A percentile compares a stretch with the other conserved stretches of the same genome.
Conservation (phyloP, 352 stramenopile species). For the Phytopythium montanum region DNA sequence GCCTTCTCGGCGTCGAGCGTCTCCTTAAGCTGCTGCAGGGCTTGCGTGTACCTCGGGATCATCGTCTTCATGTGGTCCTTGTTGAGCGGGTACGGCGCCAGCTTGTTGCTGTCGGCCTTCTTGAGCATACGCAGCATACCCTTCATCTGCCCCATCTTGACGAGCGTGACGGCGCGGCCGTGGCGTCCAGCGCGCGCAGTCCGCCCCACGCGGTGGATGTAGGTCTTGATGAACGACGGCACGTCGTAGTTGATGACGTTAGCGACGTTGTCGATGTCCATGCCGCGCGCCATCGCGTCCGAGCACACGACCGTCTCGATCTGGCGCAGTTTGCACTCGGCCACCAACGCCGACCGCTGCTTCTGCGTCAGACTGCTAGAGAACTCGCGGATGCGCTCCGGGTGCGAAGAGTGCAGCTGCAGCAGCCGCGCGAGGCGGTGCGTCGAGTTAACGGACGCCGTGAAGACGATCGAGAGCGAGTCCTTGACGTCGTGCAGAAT, state of each 20-base stretch:
- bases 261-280: constrained; percentile 90
- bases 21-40: constrained; percentile 70
- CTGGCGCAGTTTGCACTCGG: constrained; percentile 63
- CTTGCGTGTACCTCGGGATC: constrained; percentile 63
- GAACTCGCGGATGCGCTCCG: constrained; percentile 69
- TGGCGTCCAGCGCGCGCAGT: constrained; percentile 78
- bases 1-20: constrained; percentile 75
- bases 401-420: constrained; percentile 76
- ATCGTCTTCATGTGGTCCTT: constrained; percentile 79
- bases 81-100: constrained; percentile 60
- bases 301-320: constrained; percentile 88
- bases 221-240: constrained; percentile 90
- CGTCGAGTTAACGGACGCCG: constrained; percentile 95
- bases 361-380: constrained; percentile 81
- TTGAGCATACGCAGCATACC: constrained; percentile 77
- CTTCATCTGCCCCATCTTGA: constrained; percentile 84
- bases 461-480: constrained; percentile 93
- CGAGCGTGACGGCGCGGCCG: constrained; percentile 70
- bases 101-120: constrained; percentile 77
- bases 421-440: constrained; percentile 94
- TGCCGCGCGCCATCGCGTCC: constrained; percentile 91
- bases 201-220: constrained; percentile 85
- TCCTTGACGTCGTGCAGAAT: constrained; percentile 83
- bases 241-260: constrained; percentile 96
- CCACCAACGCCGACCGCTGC: constrained; percentile 67